Evolutionary conservation across 2,329 filamentous ascomycete genomes (phyloP).

Genomic region (Pezicula neosporulosa): DNA sequence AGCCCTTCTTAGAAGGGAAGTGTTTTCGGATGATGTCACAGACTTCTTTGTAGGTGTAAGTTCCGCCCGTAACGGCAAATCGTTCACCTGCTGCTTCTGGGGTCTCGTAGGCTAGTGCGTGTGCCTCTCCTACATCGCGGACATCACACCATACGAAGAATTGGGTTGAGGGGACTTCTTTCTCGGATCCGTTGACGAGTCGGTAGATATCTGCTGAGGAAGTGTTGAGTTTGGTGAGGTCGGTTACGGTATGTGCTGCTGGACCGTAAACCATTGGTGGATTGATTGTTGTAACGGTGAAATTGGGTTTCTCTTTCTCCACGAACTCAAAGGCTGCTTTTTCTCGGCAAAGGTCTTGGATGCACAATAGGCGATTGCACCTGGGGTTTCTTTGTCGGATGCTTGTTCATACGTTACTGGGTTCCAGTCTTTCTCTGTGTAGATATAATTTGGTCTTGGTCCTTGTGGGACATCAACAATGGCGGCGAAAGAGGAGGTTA

Average conservation of each 20-base stretch:
- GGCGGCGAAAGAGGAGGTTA: conserved; percentile 62
- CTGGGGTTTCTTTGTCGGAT: conserved; percentile 7
- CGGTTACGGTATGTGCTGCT: conserved; percentile 55
- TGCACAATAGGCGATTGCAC: conserved; percentile 23
- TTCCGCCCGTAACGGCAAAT: conserved; percentile 56
- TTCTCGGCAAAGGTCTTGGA: conserved; percentile 66
- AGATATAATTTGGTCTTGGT: conserved; percentile 40
- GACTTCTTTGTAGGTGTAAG: conserved; percentile 57
- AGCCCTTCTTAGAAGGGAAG: conserved; percentile 47
- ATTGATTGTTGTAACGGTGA: conserved; percentile 56
- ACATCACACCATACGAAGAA: conserved; percentile 51
- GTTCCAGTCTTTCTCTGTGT: conserved; percentile 52
- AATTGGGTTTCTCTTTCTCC: conserved; percentile 46
- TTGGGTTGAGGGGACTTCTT: conserved; percentile 48
- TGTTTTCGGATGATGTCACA: conserved; percentile 49
- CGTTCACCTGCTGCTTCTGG: conserved; percentile 55
- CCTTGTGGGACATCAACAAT: conserved; percentile 53
- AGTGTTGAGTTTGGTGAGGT: conserved; percentile 62
- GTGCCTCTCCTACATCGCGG: conserved; percentile 56
- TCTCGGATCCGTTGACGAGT: conserved; percentile 56
- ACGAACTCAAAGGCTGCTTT: conserved; percentile 61
- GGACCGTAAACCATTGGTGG: conserved; percentile 61
- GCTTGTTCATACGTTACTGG: conserved; percentile 44
- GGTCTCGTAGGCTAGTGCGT: conserved; percentile 53
- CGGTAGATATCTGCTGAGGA: conserved; percentile 67